Evolutionary conservation across 1,139 yeast species (phyloP), one percentile per base, ranked within the genome.

Genomic region (Candida frijolesensis): DNA sequence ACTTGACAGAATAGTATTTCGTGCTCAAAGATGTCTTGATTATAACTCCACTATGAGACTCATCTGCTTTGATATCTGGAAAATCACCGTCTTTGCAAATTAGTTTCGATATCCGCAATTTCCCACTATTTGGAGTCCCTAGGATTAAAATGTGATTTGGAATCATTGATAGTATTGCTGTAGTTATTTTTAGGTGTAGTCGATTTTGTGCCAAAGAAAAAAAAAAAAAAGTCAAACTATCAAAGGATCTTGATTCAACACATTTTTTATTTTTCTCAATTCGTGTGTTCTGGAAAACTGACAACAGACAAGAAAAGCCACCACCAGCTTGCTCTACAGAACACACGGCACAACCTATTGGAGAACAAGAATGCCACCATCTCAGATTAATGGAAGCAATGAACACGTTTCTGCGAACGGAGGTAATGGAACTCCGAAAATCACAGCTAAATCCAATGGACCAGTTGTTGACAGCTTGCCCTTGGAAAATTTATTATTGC

Each of bases 111-210:
- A 71, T 52, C 30, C 72, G 55, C 25, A 74, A 45, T 53, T 76
- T 75, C 1, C 80, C 79, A 3, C 70, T 61, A 30, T 58, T 51
- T 1, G 79, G 77, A 1, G 72, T 60, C 2, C 81, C 81, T 22
- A 76, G 48, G 5, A 76, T 55, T 48, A 76, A 59, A 3, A 76
- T 66, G 52, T 75, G 72, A 57, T 72, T 72, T 3, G 69, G 67
- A 27, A 64, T 54, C 68, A 65, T 64, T 14, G 40, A 9, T 11
- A 10, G 37, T 37, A 25, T 25, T 25, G 8, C 2, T 25, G 8
- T 19, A 19, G 3, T 25, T 25, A 5, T 6, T 8, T 2, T 3
- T 9, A 8, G 29, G 7, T 25, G 7, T 9, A 25, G 8, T 25
- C 8, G 29, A 25, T 25, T 25, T 25, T 25, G 29, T 25, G 10